Conservation (phyloP, 1,139 yeast species). For the Maudiozyma humilis region DNA sequence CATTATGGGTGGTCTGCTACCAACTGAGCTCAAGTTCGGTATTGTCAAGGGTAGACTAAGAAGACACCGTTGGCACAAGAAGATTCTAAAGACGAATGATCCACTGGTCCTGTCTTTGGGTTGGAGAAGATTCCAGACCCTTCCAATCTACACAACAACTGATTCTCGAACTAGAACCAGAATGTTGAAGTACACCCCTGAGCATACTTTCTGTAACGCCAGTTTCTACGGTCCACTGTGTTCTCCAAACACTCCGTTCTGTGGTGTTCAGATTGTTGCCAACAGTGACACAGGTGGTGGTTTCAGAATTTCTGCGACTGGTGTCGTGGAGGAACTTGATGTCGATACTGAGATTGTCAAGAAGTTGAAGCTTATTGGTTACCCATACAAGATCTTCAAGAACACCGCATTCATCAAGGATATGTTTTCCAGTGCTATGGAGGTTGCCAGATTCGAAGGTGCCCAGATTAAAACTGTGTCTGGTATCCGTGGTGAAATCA, state of each 20-base stretch:
- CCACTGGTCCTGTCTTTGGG: slow-evolving; percentile 91
- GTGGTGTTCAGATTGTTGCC: slow-evolving; percentile 87
- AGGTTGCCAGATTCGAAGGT: slow-evolving; percentile 96
- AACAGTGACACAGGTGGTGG: slow-evolving; percentile 77
- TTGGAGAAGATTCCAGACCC: slow-evolving; percentile 96
- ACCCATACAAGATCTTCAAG: slow-evolving; percentile 87
- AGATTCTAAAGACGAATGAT: slow-evolving; percentile 89
- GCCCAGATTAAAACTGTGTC: slow-evolving; percentile 94
- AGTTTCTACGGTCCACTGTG: slow-evolving; percentile 96
- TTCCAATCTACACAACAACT: slow-evolving; percentile 91
- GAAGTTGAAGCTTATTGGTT: slow-evolving; percentile 88
- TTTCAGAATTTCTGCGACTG: slow-evolving; percentile 96
- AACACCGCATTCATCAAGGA: slow-evolving; percentile 96
- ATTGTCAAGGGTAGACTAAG: slow-evolving; percentile 87
- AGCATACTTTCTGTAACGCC: slow-evolving; percentile 93
- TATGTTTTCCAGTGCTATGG: slow-evolving; percentile 87
- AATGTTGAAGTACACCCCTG: slow-evolving; percentile 97
- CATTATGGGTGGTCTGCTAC: slow-evolving; percentile 79
- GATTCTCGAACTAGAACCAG: slow-evolving; percentile 96
- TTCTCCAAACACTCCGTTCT: slow-evolving; percentile 95
- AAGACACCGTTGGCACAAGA: slow-evolving; percentile 98
- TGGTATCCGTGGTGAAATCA: slow-evolving; percentile 95
- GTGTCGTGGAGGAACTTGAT: slow-evolving; percentile 89
- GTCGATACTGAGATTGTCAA: slow-evolving; percentile 85
- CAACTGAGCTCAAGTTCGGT: slow-evolving; percentile 91